Percentiles rank a stretch among this genome's conserved stretches.
Conservation (phyloP, 345 rosid genomes). For the Isatis tinctoria region DNA sequence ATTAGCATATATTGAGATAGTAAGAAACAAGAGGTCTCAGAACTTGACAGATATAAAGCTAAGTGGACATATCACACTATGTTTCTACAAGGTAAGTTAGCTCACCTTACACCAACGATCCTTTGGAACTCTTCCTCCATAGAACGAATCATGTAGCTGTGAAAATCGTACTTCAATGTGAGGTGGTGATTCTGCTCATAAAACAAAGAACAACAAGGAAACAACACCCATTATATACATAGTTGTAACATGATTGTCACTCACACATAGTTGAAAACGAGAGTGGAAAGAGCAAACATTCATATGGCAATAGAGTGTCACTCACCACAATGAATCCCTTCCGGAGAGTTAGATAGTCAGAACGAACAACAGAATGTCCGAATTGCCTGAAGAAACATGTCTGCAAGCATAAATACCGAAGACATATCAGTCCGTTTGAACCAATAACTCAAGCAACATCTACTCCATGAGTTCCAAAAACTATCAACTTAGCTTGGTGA, state of each 20-base stretch:
- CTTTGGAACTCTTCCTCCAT: conserved; percentile 97
- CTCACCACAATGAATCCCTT: conserved; percentile 81
- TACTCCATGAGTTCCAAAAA: background rate
- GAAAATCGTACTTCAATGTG: conserved; percentile 68
- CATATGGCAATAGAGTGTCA: conserved; percentile 13
- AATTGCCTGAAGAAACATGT: conserved; percentile 92
- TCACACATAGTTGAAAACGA: background rate
- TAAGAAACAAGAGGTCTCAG: background rate
- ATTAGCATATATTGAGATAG: background rate
- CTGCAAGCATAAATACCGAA: conserved; percentile 41
- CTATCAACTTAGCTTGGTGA: background rate
- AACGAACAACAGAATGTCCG: conserved; percentile 77
- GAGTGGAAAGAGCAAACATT: conserved; percentile 11
- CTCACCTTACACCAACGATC: conserved; percentile 94
- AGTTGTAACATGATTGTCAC: background rate
- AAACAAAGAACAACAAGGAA: background rate
- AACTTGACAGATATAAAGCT: background rate
- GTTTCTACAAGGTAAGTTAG: background rate
- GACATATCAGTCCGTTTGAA: background rate
- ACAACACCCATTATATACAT: background rate
- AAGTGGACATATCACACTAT: background rate
- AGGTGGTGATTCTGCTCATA: conserved; percentile 84
- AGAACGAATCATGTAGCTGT: conserved; percentile 93
- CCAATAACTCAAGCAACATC: background rate
- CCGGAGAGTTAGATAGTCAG: conserved; percentile 84